Conservation (phyloP, 176 grass and related monocot species). For the Triticum urartu region DNA sequence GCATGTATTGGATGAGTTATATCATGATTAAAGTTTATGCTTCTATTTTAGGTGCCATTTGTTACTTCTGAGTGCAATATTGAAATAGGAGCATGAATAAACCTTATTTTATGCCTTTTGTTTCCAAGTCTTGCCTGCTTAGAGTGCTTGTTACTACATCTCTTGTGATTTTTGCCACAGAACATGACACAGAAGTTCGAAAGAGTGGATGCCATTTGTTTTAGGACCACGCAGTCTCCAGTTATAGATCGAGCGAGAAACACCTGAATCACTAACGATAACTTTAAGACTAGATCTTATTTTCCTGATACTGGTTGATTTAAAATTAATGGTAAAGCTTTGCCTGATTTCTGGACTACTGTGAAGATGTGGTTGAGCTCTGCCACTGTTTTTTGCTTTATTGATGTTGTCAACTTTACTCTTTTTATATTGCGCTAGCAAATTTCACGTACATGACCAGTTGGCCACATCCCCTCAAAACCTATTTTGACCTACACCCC, state of each 20-base stretch:
- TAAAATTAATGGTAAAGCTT: not conserved
- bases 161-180: not conserved
- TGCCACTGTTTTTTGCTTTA: not conserved
- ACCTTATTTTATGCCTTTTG: not conserved
- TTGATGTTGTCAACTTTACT: not conserved
- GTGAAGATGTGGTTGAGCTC: slow-evolving; percentile 9
- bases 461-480: not conserved
- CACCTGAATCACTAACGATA: not conserved
- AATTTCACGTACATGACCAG: not conserved
- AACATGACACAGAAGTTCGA: not conserved
- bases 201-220: not conserved
- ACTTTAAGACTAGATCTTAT: not conserved
- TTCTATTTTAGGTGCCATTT: not conserved
- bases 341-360: not conserved
- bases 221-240: not conserved
- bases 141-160: not conserved
- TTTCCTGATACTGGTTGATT: not conserved
- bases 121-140: slow-evolving; percentile 16
- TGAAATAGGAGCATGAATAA: slow-evolving; percentile 1
- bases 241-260: not conserved
- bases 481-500: slow-evolving; percentile 15
- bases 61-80: not conserved
- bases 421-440: not conserved
- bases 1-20: not conserved
- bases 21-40: not conserved